These are phyloP conservation scores for Tricholoma sp. DNA, from an alignment of 768 basidiomycete genomes.

Conservation along the genomic window DNA sequence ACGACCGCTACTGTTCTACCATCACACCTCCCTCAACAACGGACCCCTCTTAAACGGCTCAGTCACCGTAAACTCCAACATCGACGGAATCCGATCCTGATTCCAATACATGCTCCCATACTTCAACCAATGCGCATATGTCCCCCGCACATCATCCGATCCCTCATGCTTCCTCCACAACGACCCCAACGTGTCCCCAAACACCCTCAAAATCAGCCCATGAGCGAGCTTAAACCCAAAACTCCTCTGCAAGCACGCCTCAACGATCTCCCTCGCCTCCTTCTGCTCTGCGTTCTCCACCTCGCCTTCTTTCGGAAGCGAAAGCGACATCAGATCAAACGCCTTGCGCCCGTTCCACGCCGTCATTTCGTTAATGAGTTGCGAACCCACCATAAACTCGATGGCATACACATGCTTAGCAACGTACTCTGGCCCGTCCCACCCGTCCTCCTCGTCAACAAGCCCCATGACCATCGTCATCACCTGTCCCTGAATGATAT, in stretches of 20 bases:
- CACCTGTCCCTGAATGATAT: not conserved
- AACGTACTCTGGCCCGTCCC: not conserved
- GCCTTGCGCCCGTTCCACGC: not conserved
- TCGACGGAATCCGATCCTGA: not conserved
- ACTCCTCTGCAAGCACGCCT: not conserved
- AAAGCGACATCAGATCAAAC: not conserved
- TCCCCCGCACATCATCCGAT: not conserved
- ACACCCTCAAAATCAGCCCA: not conserved
- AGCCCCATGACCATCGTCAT: not conserved
- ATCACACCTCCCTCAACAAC: not conserved
- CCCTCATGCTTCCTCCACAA: slow-evolving; percentile 1
- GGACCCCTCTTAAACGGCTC: not conserved
- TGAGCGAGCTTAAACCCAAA: not conserved
- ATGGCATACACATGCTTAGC: not conserved
- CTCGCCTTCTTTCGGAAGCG: not conserved
- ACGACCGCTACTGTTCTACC: no score
- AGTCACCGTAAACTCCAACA: not conserved
- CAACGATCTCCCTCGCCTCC: not conserved
- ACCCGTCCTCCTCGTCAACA: not conserved
- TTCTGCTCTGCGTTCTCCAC: not conserved
- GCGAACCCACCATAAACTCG: not conserved
- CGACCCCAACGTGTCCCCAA: not conserved
- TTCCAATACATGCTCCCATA: not conserved
- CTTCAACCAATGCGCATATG: not conserved
- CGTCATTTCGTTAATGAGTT: not conserved